Evolutionary conservation across 2,329 filamentous ascomycete species (phyloP), one percentile per base, ranked within the genome.

Genomic region (Fusarium metavorans): DNA sequence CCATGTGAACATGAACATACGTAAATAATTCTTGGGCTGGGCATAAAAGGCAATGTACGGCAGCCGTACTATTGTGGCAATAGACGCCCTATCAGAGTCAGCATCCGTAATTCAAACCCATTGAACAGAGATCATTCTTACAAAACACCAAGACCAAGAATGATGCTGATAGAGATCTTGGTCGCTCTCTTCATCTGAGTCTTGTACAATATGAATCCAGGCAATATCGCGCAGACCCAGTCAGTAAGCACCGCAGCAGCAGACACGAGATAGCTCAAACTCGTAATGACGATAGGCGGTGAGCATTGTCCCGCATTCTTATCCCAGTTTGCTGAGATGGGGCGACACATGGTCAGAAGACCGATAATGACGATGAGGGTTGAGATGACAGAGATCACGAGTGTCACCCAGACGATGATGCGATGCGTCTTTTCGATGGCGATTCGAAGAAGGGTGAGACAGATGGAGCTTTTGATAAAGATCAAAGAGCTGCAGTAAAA

Each of bases 391-490:
- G 70, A 61, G 13, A 62, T 52, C 14, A 52, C 14, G 7, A 76
- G 63, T 2, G 65, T 74, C 1, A 13, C 4, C 73, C 73, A 76
- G 5, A 75, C 25, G 18, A 76, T 64, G 2, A 52, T 61, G 5
- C 73, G 70, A 10, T 76, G 73, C 2, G 23, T n/a, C 8, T 52
- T 71, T 2, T 25, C 45, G 3, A 76, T 65, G 3, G 73, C 70
- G 9, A 76, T 76, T 1, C 73, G 73, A 4, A 76, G 54, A 0
- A 76, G 56, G 0, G 64, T 76, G 10, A 72, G 41, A 20, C 73
- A 76, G 39, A 76, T 76, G 2, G 73, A 68, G 1, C 48, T 7
- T n/a, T 76, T 76, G 11, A 76, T 64, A n/a, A 66, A 70, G 1
- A 67, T 23, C 7, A 76, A 27, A 1, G 73, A 76, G 7, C 35